These are phyloP conservation scores for Scenedesmus sp. DNA, from an alignment of 163 green algal species.

Conservation along the genomic window DNA sequence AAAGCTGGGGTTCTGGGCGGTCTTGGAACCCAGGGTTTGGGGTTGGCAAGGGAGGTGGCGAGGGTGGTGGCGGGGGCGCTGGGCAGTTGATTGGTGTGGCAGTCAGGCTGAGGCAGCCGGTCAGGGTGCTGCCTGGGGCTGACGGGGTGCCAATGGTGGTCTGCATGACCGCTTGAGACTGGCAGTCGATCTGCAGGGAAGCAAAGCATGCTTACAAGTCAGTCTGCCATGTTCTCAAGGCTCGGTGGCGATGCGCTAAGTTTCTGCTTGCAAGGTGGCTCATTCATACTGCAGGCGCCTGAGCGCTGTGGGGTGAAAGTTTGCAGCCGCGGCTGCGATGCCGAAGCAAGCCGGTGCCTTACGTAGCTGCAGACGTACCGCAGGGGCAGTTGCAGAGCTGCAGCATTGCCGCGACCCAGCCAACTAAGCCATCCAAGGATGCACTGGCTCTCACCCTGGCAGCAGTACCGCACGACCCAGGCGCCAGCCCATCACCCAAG, in stretches of 20 bases:
- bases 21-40: constrained; percentile 31
- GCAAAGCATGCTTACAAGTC: neutral
- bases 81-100: constrained; percentile 4
- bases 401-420: no score
- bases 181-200: constrained; percentile 1
- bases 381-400: no score
- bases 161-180: neutral
- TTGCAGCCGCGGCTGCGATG: no score
- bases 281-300: no score
- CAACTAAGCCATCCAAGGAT: no score
- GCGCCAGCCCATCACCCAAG: neutral
- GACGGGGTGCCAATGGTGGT: constrained; percentile 14
- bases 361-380: no score
- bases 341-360: no score
- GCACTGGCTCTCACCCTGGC: neutral
- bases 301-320: no score
- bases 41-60: neutral
- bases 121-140: neutral
- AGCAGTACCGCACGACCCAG: neutral
- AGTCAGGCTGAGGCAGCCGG: neutral
- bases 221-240: no score
- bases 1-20: constrained; percentile 14
- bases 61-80: neutral
- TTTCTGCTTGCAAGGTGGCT: no score
- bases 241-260: no score